Conservation (phyloP, 1,139 yeast species). For the Taiozyma sp. region DNA sequence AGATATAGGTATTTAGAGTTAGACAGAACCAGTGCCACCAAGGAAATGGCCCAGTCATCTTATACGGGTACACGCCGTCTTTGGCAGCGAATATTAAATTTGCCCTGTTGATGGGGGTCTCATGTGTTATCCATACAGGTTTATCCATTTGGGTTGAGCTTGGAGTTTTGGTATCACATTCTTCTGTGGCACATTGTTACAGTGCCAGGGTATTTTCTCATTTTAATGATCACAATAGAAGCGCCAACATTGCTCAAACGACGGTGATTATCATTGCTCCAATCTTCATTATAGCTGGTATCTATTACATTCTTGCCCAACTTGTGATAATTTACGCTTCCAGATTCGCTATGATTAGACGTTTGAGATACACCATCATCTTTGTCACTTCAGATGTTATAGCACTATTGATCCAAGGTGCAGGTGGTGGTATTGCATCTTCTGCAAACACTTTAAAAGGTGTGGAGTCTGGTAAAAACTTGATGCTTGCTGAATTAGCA, state of each 20-base stretch:
- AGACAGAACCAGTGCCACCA: too few relatives aligned
- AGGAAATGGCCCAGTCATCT: not conserved
- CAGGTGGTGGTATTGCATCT: constrained; percentile 69
- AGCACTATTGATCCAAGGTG: constrained; percentile 71
- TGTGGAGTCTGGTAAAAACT: not conserved
- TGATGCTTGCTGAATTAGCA: constrained; percentile 1
- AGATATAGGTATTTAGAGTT: too few relatives aligned
- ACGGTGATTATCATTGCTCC: constrained; percentile 77
- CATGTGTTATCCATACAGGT: constrained; percentile 34
- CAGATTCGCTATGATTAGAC: constrained; percentile 54
- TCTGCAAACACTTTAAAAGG: not conserved
- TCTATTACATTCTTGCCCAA: constrained; percentile 74
- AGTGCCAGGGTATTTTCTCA: constrained; percentile 51
- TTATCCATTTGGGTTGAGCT: constrained; percentile 46
- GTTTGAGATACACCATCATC: constrained; percentile 68
- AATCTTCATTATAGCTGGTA: constrained; percentile 84
- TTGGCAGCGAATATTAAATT: constrained; percentile 47
- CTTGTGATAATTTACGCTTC: constrained; percentile 65
- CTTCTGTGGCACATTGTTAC: constrained; percentile 53
- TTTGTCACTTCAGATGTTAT: constrained; percentile 64
- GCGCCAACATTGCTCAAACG: constrained; percentile 57
- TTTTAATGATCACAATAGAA: constrained; percentile 29
- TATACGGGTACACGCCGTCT: constrained; percentile 39
- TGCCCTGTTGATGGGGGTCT: constrained; percentile 40
- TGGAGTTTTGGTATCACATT: constrained; percentile 72